phyloP scores from a whole-genome alignment of 208 protist genomes.

The Trypanosoma caninum region DNA sequence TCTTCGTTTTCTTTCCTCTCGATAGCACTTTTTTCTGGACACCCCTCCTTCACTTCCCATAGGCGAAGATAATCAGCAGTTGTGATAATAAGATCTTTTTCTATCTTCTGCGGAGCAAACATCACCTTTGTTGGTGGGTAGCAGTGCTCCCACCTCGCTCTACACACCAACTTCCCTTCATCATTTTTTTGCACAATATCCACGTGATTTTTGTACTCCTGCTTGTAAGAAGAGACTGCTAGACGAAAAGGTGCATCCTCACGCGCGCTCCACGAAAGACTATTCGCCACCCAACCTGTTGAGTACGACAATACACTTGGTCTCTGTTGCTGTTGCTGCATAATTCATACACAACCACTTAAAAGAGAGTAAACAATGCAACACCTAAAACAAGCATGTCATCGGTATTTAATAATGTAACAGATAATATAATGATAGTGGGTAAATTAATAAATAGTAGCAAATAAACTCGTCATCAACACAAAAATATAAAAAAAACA shows the following conservation, averaged over 20 bases:
- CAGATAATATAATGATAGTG: no score
- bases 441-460: no score
- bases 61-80: constrained; percentile 98
- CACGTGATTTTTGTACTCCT: constrained; percentile 96
- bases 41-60: constrained; percentile 90
- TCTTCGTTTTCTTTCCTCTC: constrained; percentile 10
- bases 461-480: no score
- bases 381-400: not conserved
- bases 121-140: constrained; percentile 97
- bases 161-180: constrained; percentile 53
- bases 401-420: not conserved
- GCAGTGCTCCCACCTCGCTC: constrained; percentile 94
- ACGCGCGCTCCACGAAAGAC: constrained; percentile 86
- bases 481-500: not conserved
- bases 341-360: not conserved
- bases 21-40: constrained; percentile 8
- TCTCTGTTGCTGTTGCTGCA: constrained; percentile 32
- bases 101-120: constrained; percentile 88
- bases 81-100: constrained; percentile 94
- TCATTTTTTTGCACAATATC: constrained; percentile 84
- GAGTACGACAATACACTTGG: constrained; percentile 79
- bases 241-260: constrained; percentile 81
- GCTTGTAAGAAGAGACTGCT: constrained; percentile 94
- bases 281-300: constrained; percentile 95
- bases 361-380: constrained; percentile 1